Conservation (phyloP, 805 yeast genomes). For the Saturnispora besseyi region DNA sequence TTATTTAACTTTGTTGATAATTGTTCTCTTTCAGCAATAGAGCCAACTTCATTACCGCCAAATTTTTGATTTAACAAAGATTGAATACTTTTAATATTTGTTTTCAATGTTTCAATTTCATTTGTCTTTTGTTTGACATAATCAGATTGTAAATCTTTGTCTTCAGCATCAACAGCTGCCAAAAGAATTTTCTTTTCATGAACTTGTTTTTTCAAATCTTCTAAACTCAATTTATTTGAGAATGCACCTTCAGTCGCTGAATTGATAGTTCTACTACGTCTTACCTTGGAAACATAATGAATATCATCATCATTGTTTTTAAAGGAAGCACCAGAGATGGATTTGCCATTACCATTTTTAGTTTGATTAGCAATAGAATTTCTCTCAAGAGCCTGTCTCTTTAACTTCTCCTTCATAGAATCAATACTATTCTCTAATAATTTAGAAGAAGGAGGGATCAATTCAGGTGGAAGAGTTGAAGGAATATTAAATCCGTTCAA, state of each 20-base stretch:
- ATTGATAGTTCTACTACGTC: conserved; percentile 32
- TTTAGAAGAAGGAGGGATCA: conserved; percentile 78
- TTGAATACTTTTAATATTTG: conserved; percentile 44
- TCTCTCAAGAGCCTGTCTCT: conserved; percentile 27
- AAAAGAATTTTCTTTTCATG: conserved; percentile 64
- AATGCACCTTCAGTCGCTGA: conserved; percentile 14
- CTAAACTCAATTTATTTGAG: conserved; percentile 34
- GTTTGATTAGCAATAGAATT: conserved; percentile 16
- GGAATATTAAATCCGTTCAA: conserved; percentile 88
- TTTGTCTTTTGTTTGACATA: conserved; percentile 32
- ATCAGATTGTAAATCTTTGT: conserved; percentile 32
- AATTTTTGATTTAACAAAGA: conserved; percentile 26
- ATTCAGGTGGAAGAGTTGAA: conserved; percentile 70
- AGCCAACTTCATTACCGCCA: conserved; percentile 23
- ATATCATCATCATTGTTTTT: conserved; percentile 68
- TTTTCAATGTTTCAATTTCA: conserved; percentile 58
- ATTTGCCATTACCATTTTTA: background rate
- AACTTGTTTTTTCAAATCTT: conserved; percentile 52
- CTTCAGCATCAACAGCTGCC: conserved; percentile 65
- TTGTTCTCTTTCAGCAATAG: conserved; percentile 38
- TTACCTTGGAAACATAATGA: conserved; percentile 50
- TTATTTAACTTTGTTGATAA: conserved; percentile 48
- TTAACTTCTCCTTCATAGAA: conserved; percentile 59
- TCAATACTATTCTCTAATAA: conserved; percentile 62
- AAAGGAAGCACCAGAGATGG: conserved; percentile 44